Percentiles rank a stretch among this genome's conserved stretches.
Conservation (phyloP, 495 filamentous ascomycete genomes). For the Neurospora tetraspora region DNA sequence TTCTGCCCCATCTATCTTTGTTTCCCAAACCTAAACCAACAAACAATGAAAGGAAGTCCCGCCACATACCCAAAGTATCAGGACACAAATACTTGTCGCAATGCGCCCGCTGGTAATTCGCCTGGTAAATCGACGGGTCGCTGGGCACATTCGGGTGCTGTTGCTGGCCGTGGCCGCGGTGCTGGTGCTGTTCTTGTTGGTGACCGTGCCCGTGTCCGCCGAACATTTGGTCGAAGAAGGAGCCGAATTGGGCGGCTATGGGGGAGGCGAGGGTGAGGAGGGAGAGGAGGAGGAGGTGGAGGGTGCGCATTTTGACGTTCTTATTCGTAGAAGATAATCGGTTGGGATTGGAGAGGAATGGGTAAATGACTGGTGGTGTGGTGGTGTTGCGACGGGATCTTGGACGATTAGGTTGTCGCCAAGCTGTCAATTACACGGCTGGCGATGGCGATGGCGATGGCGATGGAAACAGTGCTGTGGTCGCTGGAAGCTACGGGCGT, state of each 20-base stretch:
- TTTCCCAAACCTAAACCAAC: not conserved
- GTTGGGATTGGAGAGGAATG: not conserved
- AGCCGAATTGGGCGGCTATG: constrained; percentile 56
- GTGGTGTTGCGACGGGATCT: not conserved
- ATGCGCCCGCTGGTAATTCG: constrained; percentile 55
- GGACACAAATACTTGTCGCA: constrained; percentile 92
- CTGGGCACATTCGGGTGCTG: constrained; percentile 66
- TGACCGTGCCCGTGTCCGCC: constrained; percentile 31
- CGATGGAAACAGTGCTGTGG: not conserved
- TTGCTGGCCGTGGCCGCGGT: constrained; percentile 40
- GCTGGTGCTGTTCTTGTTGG: constrained; percentile 16
- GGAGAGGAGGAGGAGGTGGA: constrained; percentile 14
- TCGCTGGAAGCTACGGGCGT: not conserved
- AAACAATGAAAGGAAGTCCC: not conserved
- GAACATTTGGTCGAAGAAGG: constrained; percentile 75
- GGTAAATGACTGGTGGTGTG: not conserved
- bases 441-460: not conserved
- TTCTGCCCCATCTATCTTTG: not conserved
- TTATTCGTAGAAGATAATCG: not conserved
- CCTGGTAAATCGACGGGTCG: constrained; percentile 67
- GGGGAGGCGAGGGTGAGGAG: constrained; percentile 22
- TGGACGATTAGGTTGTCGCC: not conserved
- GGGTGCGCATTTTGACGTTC: constrained; percentile 19
- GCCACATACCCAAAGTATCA: constrained; percentile 58
- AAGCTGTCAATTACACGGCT: not conserved